Evolutionary conservation across 2,329 filamentous ascomycete species (phyloP).

Genomic region (Juglanconis oblonga): DNA sequence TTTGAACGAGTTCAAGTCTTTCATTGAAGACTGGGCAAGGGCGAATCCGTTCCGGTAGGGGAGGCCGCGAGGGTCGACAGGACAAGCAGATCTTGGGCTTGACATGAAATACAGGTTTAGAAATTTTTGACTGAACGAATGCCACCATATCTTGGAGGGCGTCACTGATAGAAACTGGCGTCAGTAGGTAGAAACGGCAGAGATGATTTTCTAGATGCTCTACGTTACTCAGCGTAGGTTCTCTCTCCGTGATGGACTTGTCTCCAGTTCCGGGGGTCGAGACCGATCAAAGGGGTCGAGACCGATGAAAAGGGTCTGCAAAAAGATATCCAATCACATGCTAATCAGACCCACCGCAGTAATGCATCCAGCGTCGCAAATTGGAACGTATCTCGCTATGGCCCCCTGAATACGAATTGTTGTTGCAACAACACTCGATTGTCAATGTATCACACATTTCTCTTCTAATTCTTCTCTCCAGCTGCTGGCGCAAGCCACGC

Average conservation of each 20-base stretch:
- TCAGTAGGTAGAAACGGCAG: too few species aligned
- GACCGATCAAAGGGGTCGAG: too few species aligned
- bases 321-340: not conserved
- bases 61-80: too few species aligned
- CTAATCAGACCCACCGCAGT: not conserved
- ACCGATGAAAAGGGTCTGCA: not conserved
- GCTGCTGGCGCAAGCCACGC: slow-evolving; percentile 14
- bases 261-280: not conserved
- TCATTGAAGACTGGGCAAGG: too few species aligned
- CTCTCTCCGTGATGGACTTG: not conserved
- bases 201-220: too few species aligned
- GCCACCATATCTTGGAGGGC: too few species aligned
- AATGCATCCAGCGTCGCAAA: slow-evolving; percentile 2
- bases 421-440: slow-evolving; percentile 9
- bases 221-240: not conserved
- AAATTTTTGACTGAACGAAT: too few species aligned
- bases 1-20: too few species aligned
- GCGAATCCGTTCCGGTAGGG: too few species aligned
- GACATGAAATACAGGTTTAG: too few species aligned
- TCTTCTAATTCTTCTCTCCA: slow-evolving; percentile 4
- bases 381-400: slow-evolving; percentile 1
- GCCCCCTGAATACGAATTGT: not conserved
- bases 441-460: slow-evolving; percentile 1
- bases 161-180: too few species aligned
- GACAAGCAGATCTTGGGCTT: too few species aligned